These are phyloP conservation scores for Plantago rigida DNA, from an alignment of 305 asterid genomes.

Conservation along the genomic window DNA sequence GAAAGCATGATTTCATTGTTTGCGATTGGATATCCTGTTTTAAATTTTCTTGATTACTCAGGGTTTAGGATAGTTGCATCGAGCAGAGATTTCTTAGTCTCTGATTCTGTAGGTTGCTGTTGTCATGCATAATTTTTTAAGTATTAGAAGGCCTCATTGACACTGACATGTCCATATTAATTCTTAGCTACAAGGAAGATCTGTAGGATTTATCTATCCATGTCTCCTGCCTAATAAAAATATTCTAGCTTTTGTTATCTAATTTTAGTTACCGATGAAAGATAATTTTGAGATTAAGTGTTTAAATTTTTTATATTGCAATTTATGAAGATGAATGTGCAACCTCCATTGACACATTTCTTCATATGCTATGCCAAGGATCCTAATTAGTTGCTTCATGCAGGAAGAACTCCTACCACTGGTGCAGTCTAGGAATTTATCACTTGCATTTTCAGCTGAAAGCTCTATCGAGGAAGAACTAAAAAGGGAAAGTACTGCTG, in stretches of 20 bases:
- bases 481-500: conserved; percentile 97
- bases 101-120: too few relatives aligned
- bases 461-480: conserved; percentile 95
- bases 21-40: not conserved
- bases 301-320: too few relatives aligned
- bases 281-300: too few relatives aligned
- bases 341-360: not conserved
- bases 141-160: too few relatives aligned
- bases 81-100: not conserved
- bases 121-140: too few relatives aligned
- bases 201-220: not conserved
- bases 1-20: not conserved
- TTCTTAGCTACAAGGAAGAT: not conserved
- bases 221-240: not conserved
- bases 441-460: conserved; percentile 86
- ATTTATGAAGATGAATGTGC: not conserved
- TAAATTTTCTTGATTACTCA: not conserved
- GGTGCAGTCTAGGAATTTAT: conserved; percentile 65
- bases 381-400: conserved; percentile 27
- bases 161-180: not conserved
- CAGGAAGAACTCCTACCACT: conserved; percentile 87
- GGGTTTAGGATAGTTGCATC: not conserved
- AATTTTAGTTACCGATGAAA: too few relatives aligned
- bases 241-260: too few relatives aligned
- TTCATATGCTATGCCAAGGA: conserved; percentile 3